phyloP scores from a whole-genome alignment of 805 yeast species.

The Candida nemodendra region DNA sequence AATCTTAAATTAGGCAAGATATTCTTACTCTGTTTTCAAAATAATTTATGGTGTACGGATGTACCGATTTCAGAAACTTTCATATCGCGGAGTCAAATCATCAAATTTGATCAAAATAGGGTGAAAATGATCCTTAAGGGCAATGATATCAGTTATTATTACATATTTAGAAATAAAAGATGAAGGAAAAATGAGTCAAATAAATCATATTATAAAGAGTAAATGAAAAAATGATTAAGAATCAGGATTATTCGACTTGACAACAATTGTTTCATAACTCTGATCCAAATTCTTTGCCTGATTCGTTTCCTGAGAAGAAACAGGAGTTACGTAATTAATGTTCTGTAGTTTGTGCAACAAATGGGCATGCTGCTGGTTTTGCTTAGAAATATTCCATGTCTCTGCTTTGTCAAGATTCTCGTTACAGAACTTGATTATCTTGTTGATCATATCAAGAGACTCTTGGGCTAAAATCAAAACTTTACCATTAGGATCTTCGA shows the following conservation, averaged over 20 bases:
- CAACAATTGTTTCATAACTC: conserved; percentile 7
- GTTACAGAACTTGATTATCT: conserved; percentile 80
- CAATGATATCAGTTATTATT: no score
- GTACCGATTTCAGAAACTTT: neutral
- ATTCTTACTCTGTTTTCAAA: conserved; percentile 1
- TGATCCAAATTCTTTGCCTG: conserved; percentile 2
- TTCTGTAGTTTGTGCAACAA: conserved; percentile 28
- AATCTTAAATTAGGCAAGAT: no score
- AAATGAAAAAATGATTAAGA: no score
- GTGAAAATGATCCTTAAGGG: no score
- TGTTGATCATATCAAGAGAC: conserved; percentile 80
- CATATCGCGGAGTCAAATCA: no score
- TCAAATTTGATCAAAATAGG: no score
- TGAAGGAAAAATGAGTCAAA: no score
- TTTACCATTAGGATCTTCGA: conserved; percentile 57
- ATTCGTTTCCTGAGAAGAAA: conserved; percentile 6
- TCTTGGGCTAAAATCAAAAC: conserved; percentile 84
- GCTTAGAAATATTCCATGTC: conserved; percentile 53
- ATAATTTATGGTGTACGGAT: conserved; percentile 5
- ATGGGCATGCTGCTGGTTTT: conserved; percentile 27
- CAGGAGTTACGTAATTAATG: conserved; percentile 20
- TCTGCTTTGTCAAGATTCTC: conserved; percentile 85
- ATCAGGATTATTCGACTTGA: conserved; percentile 4
- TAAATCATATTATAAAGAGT: no score
- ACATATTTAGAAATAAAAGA: no score